phyloP scores from a whole-genome alignment of 306 rosid species.

The Gleditsia sinensis region DNA sequence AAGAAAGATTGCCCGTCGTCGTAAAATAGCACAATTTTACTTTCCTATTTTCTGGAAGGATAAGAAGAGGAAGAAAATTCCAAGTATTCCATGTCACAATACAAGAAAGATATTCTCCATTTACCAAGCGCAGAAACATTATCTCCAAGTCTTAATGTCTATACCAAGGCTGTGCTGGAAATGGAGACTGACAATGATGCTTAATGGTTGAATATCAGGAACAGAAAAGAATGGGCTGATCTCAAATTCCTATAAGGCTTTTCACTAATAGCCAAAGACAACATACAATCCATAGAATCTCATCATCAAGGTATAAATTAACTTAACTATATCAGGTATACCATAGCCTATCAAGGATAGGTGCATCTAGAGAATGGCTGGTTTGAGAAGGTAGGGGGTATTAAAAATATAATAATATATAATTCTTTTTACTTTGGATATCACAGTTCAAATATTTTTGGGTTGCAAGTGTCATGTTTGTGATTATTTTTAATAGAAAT shows the following conservation, averaged over 20 bases:
- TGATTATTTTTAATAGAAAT: background rate
- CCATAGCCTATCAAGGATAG: background rate
- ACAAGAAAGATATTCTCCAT: background rate
- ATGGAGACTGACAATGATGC: slow-evolving; percentile 5
- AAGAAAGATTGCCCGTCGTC: background rate
- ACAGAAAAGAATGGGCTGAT: slow-evolving; percentile 8
- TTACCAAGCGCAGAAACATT: background rate
- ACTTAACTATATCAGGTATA: background rate
- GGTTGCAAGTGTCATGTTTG: background rate
- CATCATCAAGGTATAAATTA: background rate
- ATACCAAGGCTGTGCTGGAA: background rate
- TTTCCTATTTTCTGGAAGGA: background rate
- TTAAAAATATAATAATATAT: too few relatives aligned
- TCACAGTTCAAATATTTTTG: background rate
- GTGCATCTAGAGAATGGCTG: background rate
- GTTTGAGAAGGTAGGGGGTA: background rate
- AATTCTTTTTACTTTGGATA: too few relatives aligned
- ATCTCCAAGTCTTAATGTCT: background rate
- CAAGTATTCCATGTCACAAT: background rate
- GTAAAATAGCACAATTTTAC: background rate
- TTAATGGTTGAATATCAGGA: slow-evolving; percentile 1
- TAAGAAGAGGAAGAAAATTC: background rate
- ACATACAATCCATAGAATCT: slow-evolving; percentile 10
- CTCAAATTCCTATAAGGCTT: background rate
- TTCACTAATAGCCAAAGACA: background rate